Evolutionary conservation across 2,329 filamentous ascomycete species (phyloP).

Genomic region (Periconia digitata): DNA sequence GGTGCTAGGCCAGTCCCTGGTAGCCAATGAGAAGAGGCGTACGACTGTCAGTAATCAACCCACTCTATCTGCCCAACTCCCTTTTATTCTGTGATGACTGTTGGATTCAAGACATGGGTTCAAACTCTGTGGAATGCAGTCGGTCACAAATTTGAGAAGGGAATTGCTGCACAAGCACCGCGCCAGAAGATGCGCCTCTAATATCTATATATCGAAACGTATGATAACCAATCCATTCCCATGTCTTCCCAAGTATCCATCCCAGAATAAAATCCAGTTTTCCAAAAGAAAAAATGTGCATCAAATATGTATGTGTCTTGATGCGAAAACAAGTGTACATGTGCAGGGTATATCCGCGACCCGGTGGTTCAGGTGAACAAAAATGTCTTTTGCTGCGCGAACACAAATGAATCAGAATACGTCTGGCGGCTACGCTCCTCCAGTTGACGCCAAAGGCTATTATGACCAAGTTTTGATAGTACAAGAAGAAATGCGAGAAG

Average conservation of each 20-base stretch:
- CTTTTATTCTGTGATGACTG: background rate
- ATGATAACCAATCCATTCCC: too few relatives aligned
- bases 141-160: too few relatives aligned
- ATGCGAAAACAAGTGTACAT: background rate
- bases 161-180: too few relatives aligned
- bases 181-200: too few relatives aligned
- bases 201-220: too few relatives aligned
- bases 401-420: too few relatives aligned
- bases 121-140: too few relatives aligned
- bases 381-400: too few relatives aligned
- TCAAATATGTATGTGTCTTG: background rate
- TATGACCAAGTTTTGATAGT: background rate
- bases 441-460: background rate
- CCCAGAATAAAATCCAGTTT: background rate
- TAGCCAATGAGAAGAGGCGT: background rate
- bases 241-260: too few relatives aligned
- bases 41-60: too few relatives aligned
- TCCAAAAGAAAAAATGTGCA: background rate
- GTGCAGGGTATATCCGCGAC: background rate
- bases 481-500: background rate
- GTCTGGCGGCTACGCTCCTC: background rate
- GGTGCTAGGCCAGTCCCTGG: too few relatives aligned
- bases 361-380: background rate
- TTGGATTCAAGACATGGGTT: too few relatives aligned
- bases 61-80: background rate